phyloP scores from a whole-genome alignment of 768 basidiomycete genomes.

The Agaricus subrufescens region DNA sequence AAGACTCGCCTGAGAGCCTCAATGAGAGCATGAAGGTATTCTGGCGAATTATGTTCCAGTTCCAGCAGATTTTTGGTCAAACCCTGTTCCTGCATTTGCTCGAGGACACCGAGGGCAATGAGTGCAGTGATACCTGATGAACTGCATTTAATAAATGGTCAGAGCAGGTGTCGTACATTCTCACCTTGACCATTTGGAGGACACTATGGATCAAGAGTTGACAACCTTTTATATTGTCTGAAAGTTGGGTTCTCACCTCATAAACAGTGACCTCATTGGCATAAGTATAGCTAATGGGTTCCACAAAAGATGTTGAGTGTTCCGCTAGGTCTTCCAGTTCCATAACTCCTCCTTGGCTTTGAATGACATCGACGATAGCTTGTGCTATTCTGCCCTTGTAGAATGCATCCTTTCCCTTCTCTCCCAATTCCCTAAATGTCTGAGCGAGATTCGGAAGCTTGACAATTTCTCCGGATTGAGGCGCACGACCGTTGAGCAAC shows the following conservation, averaged over 20 bases:
- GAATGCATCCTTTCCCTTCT: slow-evolving; percentile 86
- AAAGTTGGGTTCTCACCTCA: slow-evolving; percentile 48
- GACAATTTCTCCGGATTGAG: slow-evolving; percentile 81
- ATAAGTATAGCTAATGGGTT: slow-evolving; percentile 91
- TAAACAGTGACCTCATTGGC: slow-evolving; percentile 82
- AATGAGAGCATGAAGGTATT: slow-evolving; percentile 84
- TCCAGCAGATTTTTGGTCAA: slow-evolving; percentile 65
- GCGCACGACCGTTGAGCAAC: slow-evolving; percentile 81
- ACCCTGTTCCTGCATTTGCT: slow-evolving; percentile 74
- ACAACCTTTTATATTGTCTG: background rate
- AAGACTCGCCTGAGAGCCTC: slow-evolving; percentile 70
- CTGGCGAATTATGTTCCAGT: slow-evolving; percentile 86
- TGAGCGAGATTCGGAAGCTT: slow-evolving; percentile 75
- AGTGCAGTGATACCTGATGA: slow-evolving; percentile 75
- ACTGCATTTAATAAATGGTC: background rate
- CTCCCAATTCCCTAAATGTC: slow-evolving; percentile 78
- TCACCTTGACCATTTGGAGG: slow-evolving; percentile 94
- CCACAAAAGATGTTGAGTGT: slow-evolving; percentile 74
- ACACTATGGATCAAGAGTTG: slow-evolving; percentile 48
- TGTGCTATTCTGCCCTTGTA: slow-evolving; percentile 91
- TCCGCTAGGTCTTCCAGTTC: slow-evolving; percentile 87
- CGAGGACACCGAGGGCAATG: slow-evolving; percentile 89
- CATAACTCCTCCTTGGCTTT: slow-evolving; percentile 90
- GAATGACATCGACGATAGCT: slow-evolving; percentile 81
- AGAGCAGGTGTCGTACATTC: background rate